These are phyloP conservation scores for Anisodus acutangulus DNA, from an alignment of 257 asterid genomes.

Conservation along the genomic window DNA sequence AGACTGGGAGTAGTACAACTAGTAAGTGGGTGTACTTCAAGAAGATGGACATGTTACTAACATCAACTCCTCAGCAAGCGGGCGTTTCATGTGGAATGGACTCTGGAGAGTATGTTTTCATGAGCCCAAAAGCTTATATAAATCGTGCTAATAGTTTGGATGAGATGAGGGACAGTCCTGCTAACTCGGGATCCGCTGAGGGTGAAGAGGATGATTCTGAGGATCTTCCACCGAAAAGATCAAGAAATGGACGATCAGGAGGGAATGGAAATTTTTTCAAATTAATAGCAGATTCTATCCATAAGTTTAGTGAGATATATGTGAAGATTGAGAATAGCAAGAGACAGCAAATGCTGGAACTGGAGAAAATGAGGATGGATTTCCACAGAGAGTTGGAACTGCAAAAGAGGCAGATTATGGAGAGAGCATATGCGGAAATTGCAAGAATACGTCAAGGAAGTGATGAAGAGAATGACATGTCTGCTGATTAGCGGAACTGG, in stretches of 20 bases:
- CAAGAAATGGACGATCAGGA: conserved; percentile 37
- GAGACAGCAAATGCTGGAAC: conserved; percentile 79
- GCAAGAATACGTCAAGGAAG: conserved; percentile 64
- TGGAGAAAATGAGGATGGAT: conserved; percentile 85
- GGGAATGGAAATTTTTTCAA: conserved; percentile 46
- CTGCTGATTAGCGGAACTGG: conserved; percentile 58
- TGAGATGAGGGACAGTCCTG: conserved; percentile 86
- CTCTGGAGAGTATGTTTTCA: conserved; percentile 74
- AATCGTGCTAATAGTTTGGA: conserved; percentile 67
- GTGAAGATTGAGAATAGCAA: conserved; percentile 81
- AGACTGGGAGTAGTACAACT: conserved; percentile 29
- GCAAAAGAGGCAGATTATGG: conserved; percentile 81
- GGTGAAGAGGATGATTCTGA: conserved; percentile 57
- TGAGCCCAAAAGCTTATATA: conserved; percentile 58
- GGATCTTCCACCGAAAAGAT: conserved; percentile 55
- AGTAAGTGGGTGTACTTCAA: conserved; percentile 80
- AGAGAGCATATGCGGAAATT: conserved; percentile 83
- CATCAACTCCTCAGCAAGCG: conserved; percentile 53
- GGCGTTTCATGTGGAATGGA: conserved; percentile 80
- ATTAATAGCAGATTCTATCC: conserved; percentile 77
- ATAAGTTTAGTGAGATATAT: conserved; percentile 69
- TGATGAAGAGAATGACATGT: conserved; percentile 59
- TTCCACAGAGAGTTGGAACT: conserved; percentile 75
- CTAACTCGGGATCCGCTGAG: conserved; percentile 56
- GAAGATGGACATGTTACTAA: conserved; percentile 72